Base-by-base conservation (phyloP, 129 eudicot genomes). In the Flaveria trinervia region DNA sequence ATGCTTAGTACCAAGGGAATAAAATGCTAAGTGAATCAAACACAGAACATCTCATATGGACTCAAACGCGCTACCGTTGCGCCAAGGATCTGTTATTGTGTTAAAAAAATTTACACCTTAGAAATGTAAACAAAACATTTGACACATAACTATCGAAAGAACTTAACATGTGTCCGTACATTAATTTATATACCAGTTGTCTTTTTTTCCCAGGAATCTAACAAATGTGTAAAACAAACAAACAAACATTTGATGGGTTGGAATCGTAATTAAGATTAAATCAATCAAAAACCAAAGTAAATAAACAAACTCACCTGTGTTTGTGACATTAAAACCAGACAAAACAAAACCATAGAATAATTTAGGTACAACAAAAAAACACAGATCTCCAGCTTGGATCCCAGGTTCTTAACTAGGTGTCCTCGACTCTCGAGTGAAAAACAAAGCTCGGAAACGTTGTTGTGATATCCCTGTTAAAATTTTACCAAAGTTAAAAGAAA, bases 401-500 rank as follows among this genome's bases (percentile, higher is more conserved):
- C 26, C 60, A 1, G 3, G 36, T 50, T 10, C 18, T 16, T 17
- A 44, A 69, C 77, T 84, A 92, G 70, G 97, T 87, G 73, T 92
- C 97, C 80, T 92, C 94, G 67, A 92, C 98, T 86, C 93, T 88
- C 6, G 98, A 92, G 81, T 92, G 92, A 73, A 92, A 92, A 30
- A 92, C 97, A 81, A 92, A 92, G 89, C 97, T 92, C 22, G 97
- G 97, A 83, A 92, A 92, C 39, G 97, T 92, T 13, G 96, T 92
- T 33, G 96, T 92, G 65, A 92, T 90, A 66, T 92, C 96, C 92
- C 96, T 90, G 94, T 61, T 60, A 57, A 14, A 26, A 49, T 39
- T 55, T 59, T 44, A 51, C 70, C 44, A 23, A 68, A 41, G 22
- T 52, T 52, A 6, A 52, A 52, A 16, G 57, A 55, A 18, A 2